phyloP scores from a whole-genome alignment of 2,329 filamentous ascomycete genomes.

The Aspergillus neotritici region DNA sequence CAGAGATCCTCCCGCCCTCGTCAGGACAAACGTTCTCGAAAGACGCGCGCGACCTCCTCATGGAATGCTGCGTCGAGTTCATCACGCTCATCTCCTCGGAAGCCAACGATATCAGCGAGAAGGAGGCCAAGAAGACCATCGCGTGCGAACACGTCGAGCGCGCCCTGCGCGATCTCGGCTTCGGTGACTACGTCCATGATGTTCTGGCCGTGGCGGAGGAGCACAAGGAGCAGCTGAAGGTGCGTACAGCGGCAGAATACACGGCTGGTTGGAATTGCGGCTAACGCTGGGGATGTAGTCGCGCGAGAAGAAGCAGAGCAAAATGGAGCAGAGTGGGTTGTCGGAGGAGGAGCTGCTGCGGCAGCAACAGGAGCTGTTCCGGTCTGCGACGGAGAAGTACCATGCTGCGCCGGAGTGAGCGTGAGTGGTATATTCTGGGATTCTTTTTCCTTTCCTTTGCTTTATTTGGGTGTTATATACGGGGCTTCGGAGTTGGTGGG shows the following conservation, averaged over 20 bases:
- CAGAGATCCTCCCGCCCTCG: slow-evolving; percentile 77
- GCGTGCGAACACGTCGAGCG: slow-evolving; percentile 97
- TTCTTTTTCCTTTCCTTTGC: too few relatives aligned
- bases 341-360: slow-evolving; percentile 82
- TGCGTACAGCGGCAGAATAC: slow-evolving; percentile 39
- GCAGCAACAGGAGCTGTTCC: slow-evolving; percentile 88
- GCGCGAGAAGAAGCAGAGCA: slow-evolving; percentile 93
- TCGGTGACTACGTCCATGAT: slow-evolving; percentile 83
- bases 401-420: slow-evolving; percentile 46
- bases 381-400: slow-evolving; percentile 69
- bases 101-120: slow-evolving; percentile 97
- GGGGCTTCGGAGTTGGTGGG: too few relatives aligned
- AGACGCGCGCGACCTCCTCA: slow-evolving; percentile 88
- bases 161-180: slow-evolving; percentile 85
- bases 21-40: slow-evolving; percentile 83
- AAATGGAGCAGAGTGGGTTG: slow-evolving; percentile 90
- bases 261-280: background rate
- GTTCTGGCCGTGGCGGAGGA: slow-evolving; percentile 81
- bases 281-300: slow-evolving; percentile 51
- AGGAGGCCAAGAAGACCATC: slow-evolving; percentile 98
- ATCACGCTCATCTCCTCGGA: slow-evolving; percentile 98
- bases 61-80: slow-evolving; percentile 98
- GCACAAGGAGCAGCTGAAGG: slow-evolving; percentile 90
- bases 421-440: too few relatives aligned
- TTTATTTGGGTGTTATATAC: too few relatives aligned